These are phyloP conservation scores for Dioscorea cayenensis DNA, from an alignment of 116 monocot genomes.

Conservation along the genomic window DNA sequence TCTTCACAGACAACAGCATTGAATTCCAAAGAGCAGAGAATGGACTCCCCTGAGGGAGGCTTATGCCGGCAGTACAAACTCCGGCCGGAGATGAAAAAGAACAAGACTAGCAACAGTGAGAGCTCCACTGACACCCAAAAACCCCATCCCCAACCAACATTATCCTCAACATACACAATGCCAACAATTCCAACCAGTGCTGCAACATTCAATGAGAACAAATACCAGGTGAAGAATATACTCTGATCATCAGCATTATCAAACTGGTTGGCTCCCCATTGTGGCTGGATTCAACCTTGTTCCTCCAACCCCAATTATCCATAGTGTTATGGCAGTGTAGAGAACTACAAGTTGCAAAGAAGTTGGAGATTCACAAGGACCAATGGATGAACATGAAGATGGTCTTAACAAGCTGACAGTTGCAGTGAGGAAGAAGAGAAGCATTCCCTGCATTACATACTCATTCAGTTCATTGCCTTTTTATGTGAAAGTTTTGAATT, in stretches of 20 bases:
- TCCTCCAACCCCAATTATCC: conserved; percentile 48
- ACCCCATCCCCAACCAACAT: conserved; percentile 17
- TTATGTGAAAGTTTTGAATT: no score
- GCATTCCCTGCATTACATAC: neutral
- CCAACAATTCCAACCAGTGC: neutral
- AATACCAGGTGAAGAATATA: conserved; percentile 15
- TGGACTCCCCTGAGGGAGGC: neutral
- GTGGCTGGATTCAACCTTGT: conserved; percentile 80
- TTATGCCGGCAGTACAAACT: neutral
- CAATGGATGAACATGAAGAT: neutral
- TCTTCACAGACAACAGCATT: neutral
- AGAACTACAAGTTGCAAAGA: conserved; percentile 40
- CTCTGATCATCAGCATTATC: conserved; percentile 18
- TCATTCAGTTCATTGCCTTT: neutral
- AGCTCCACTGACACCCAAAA: neutral
- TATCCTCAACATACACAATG: conserved; percentile 16
- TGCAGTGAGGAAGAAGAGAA: neutral
- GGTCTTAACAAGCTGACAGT: neutral
- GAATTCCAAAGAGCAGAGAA: neutral
- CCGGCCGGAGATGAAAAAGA: neutral
- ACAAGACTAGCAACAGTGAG: neutral
- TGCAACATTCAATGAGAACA: conserved; percentile 1
- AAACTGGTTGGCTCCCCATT: conserved; percentile 93
- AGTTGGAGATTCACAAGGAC: conserved; percentile 27
- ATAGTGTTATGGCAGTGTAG: conserved; percentile 64